Base-by-base conservation (phyloP, 306 rosid species). In the Hylodesmum podocarpum region DNA sequence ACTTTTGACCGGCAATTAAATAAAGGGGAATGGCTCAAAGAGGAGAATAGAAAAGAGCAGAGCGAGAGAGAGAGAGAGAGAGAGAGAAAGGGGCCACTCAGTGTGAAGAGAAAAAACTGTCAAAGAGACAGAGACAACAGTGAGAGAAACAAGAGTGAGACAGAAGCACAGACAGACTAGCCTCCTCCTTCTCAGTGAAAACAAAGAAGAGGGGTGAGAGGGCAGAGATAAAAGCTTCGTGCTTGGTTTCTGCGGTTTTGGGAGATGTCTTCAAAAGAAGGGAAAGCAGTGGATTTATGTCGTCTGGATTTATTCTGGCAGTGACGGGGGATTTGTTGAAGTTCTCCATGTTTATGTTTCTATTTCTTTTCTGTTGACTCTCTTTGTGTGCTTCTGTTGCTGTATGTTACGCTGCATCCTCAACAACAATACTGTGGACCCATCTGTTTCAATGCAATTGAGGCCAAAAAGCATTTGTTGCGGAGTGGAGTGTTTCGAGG, bases 361-460 rank as follows among this genome's bases (percentile, higher is more conserved):
- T 9, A 18, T 74, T 16, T 66, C 28, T 36, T 25, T 31, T 51
- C 12, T 65, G 3, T 10, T 41, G 29, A 57, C 41, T 33, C 33
- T 80, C 14, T 3, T 2, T 22, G 16, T 43, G 29, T 55, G 27
- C 9, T 33, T 3, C 5, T 54, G 44, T 63, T 71, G 61, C 82
- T 86, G 47, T 70, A 76, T 89, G 81, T 64, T 85, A 14, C 70
- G 75, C 80, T 80, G 86, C 86, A 74, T 29, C 44, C 62, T 53
- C 28, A 5, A 70, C 79, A 83, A 89, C 71, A 85, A 50, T 82
- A 79, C 33, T 39, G 72, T 85, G 80, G 51, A 68, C 34, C 75
- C 58, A 29, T 2, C 65, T 27, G 85, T 79, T 88, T 95, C 97
- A 88, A 95, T 95, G 99, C 90, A 91, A 89, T 89, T 90, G 90